A percentile compares a stretch with the other conserved stretches of the same genome.
These are phyloP conservation scores for Tricholoma matsutake DNA, from an alignment of 768 basidiomycete genomes.

Conservation along the genomic window DNA sequence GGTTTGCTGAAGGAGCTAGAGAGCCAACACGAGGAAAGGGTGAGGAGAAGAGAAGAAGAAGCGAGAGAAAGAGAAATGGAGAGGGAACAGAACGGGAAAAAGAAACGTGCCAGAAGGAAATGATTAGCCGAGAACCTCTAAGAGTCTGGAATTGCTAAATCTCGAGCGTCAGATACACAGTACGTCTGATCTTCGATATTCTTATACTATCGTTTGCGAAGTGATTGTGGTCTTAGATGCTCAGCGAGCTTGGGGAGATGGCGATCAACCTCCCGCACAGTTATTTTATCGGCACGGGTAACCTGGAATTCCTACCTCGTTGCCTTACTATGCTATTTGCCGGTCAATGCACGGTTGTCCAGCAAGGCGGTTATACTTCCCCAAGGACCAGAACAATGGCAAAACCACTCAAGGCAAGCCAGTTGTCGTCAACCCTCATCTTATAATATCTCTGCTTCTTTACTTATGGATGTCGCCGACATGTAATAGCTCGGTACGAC, in stretches of 20 bases:
- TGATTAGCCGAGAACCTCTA: neutral
- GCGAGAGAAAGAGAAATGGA: neutral
- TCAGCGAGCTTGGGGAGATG: neutral
- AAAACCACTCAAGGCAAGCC: neutral
- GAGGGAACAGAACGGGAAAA: neutral
- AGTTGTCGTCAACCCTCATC: neutral
- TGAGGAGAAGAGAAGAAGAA: neutral
- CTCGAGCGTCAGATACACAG: neutral
- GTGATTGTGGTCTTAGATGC: neutral
- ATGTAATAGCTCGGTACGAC: neutral
- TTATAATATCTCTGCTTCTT: neutral
- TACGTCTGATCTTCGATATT: neutral
- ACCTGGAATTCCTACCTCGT: neutral
- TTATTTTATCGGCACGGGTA: neutral
- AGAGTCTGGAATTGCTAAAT: neutral
- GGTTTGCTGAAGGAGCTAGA: slow-evolving; percentile 14
- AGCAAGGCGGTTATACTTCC: neutral
- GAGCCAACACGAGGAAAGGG: neutral
- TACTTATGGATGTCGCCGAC: neutral
- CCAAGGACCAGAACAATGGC: neutral
- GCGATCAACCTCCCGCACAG: neutral
- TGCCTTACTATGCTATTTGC: neutral
- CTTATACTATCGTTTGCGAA: neutral
- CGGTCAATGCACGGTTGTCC: neutral
- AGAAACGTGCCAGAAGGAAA: neutral